Conservation (phyloP, 768 basidiomycete species). For the Lactarius hengduanensis region DNA sequence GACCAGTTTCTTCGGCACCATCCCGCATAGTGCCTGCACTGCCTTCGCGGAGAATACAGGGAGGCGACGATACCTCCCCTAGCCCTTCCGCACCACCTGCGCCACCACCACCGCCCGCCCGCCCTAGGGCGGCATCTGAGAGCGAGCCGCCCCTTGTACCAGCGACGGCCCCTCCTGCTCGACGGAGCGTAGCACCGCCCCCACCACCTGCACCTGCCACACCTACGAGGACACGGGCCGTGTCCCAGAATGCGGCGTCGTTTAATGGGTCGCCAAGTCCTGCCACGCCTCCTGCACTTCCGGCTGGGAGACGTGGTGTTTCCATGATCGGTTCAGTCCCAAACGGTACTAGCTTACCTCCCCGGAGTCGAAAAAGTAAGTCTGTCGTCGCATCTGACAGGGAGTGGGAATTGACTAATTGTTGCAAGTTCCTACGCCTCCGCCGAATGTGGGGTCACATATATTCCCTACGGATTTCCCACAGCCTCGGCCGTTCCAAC, state of each 20-base stretch:
- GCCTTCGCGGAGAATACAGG: slow-evolving; percentile 13
- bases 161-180: slow-evolving; percentile 19
- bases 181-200: slow-evolving; percentile 29
- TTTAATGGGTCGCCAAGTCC: background rate
- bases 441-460: slow-evolving; percentile 63
- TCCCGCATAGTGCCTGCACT: slow-evolving; percentile 19
- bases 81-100: slow-evolving; percentile 11
- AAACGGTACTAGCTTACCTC: slow-evolving; percentile 11
- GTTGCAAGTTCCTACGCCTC: slow-evolving; percentile 51
- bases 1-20: slow-evolving; percentile 26
- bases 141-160: slow-evolving; percentile 7
- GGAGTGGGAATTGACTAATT: slow-evolving; percentile 33
- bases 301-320: slow-evolving; percentile 13
- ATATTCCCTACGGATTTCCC: slow-evolving; percentile 79
- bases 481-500: slow-evolving; percentile 63
- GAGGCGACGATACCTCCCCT: slow-evolving; percentile 4
- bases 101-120: slow-evolving; percentile 34
- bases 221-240: slow-evolving; percentile 15
- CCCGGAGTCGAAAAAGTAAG: slow-evolving; percentile 20
- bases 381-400: slow-evolving; percentile 16
- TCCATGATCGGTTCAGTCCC: background rate
- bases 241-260: slow-evolving; percentile 25
- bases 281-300: background rate
- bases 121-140: slow-evolving; percentile 29
- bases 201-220: slow-evolving; percentile 31